These are phyloP conservation scores for Mesembryanthemum crystallinum DNA, from an alignment of 148 eudicot species.

Conservation along the genomic window DNA sequence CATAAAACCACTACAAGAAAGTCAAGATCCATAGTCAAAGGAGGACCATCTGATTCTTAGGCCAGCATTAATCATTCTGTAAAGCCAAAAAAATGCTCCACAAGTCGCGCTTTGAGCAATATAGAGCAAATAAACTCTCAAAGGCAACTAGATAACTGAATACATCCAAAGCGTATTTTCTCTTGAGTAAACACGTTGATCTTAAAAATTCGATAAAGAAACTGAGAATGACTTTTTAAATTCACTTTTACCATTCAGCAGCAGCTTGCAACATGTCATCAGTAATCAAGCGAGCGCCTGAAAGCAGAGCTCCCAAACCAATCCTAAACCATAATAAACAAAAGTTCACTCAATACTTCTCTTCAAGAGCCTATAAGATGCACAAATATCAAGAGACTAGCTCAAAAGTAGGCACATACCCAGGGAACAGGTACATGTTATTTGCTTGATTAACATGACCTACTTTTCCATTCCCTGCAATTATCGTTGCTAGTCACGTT, in stretches of 20 bases:
- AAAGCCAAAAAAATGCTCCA: not conserved
- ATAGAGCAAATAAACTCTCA: not conserved
- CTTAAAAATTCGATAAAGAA: not conserved
- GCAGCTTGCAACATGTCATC: conserved; percentile 97
- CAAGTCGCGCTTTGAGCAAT: not conserved
- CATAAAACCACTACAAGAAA: not conserved
- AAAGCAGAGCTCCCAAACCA: conserved; percentile 87
- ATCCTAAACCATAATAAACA: conserved; percentile 55
- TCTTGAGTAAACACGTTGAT: not conserved
- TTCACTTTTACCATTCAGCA: conserved; percentile 68
- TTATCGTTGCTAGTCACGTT: conserved; percentile 1
- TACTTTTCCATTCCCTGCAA: conserved; percentile 81
- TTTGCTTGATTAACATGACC: conserved; percentile 99
- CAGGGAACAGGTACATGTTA: conserved; percentile 98
- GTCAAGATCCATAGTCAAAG: not conserved
- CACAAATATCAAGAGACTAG: too few relatives aligned
- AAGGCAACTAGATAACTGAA: not conserved
- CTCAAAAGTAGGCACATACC: conserved; percentile 49
- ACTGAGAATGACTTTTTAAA: not conserved
- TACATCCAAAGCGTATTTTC: not conserved
- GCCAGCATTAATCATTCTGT: not conserved
- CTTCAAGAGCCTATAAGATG: not conserved
- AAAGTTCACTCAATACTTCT: conserved; percentile 13
- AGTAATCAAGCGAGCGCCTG: conserved; percentile 89
- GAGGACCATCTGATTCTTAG: not conserved